Base-by-base conservation (phyloP, 495 filamentous ascomycete genomes). In the Antarctomyces pellizariae region DNA sequence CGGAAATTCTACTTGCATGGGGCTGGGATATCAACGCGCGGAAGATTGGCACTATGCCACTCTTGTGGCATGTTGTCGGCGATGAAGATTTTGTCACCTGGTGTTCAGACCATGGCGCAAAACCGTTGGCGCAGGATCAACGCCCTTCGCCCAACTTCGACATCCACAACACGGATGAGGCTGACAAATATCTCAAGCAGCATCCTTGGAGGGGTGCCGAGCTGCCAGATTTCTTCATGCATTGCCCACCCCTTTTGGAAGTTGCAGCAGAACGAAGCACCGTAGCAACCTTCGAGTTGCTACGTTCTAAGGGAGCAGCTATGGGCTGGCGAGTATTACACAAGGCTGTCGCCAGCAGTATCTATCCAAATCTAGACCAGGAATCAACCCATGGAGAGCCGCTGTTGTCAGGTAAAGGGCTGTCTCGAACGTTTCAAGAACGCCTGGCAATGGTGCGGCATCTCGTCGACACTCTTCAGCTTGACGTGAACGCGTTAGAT, bases 231-330 rank as follows among this genome's bases (percentile, higher is more conserved):
- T n/a, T n/a, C n/a, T n/a, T n/a, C n/a, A n/a, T n/a, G n/a, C n/a
- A n/a, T n/a, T n/a, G n/a, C n/a, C 30, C 30, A 14, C 26, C 10
- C 5, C 24, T 26, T 19, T 25, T 33, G 2, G 31, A 22, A 9
- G 13, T 33, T 2, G 31, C 31, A 10, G 31, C 31, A 16, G 9
- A 12, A 13, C 9, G 13, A 10, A 15, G 31, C 18, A 33, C 14
- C 8, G 31, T 33, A 11, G 31, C n/a, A 25, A 33, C 26, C 7
- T 33, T 33, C 31, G 31, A 33, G 31, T 25, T 33, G 16, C 24
- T 33, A 20, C 23, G 31, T 19, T 21, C 31, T 5, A 33, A 15
- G 28, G 31, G 31, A 8, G 31, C 31, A 13, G 14, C 24, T 16
- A 19, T 33, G 17, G 31, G 18, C 25, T 18, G n/a, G 16, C 31